Evolutionary conservation across 345 rosid genomes (phyloP), one percentile per base, ranked within the genome.

Genomic region (Geranium brycei): DNA sequence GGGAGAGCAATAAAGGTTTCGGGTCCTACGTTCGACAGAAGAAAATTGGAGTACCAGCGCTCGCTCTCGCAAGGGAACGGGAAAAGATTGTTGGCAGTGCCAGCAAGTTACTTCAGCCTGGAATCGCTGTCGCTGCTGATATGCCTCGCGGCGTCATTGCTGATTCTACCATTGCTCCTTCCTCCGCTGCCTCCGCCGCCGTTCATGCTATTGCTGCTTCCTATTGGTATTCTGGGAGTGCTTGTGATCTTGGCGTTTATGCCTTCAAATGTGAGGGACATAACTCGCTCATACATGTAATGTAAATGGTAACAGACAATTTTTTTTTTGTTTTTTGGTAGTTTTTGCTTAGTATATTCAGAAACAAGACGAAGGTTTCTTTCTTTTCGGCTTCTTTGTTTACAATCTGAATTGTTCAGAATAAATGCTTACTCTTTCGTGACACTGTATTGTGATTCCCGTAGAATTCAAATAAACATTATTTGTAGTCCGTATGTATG

Each of bases 121-220:
- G 85, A 82, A 19, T 82, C 96, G 11, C 62, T 83, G 73, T 66
- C 82, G 56, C 13, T 87, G 59, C 80, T 89, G 51, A 32, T 82
- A 14, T 76, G 88, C 66, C 75, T 89, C 16, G 87, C 96, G 4
- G 88, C 79, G 5, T 87, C 88, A 0, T 71, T 89, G 66, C 74
- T 89, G 79, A 75, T 89, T 63, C 80, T 89, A n/a, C 96, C 96
- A 0, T 62, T 89, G 81, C 69, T 89, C 23, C 87, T 89, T 4
- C 95, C 95, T 0, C 96, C 95, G 2, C 70, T 89, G 81, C 95
- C 95, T 19, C 96, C 91, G 0, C 96, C 96, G 2, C 96, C 96
- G 0, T 85, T 85, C 59, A 64, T 87, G 90, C 55, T 89, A 69
- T 91, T 89, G 51, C 65, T 89, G 74, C 73, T 89, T 67, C 95